Evolutionary conservation across 176 grass and related monocot genomes (phyloP).

Genomic region (Juncus effusus): DNA sequence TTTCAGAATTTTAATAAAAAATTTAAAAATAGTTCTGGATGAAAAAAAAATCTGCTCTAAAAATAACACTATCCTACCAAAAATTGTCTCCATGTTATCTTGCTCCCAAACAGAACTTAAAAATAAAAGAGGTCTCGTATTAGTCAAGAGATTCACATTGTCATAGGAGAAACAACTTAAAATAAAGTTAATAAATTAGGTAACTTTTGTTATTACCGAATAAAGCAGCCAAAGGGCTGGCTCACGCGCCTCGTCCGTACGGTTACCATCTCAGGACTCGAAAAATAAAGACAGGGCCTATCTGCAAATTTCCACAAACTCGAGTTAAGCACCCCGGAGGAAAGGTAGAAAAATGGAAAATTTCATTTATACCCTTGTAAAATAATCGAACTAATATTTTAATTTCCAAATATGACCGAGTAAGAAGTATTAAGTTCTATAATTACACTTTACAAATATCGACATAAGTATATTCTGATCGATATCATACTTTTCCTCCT

Average conservation of each 20-base stretch:
- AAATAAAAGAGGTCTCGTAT: no score
- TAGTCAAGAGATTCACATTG: no score
- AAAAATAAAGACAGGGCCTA: conserved; percentile 26
- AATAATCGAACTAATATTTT: background rate
- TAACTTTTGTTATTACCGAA: conserved; percentile 24
- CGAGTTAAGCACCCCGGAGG: conserved; percentile 2
- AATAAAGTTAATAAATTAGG: conserved; percentile 23
- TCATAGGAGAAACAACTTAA: background rate
- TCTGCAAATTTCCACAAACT: conserved; percentile 15
- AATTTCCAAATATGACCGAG: no score
- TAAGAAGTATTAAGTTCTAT: background rate
- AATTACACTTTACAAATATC: background rate
- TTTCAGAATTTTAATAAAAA: no score
- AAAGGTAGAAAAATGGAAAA: conserved; percentile 2
- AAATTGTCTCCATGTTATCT: no score
- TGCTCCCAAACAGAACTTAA: no score
- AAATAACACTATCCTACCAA: no score
- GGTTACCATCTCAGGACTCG: conserved; percentile 14
- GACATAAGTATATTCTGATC: no score
- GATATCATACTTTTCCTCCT: no score
- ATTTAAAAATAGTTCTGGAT: no score
- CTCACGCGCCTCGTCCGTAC: conserved; percentile 28
- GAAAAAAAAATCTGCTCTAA: no score
- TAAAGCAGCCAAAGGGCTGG: conserved; percentile 29
- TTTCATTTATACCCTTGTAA: background rate